A percentile compares a stretch with the other conserved stretches of the same genome.
Evolutionary conservation across 495 filamentous ascomycete genomes (phyloP).

Genomic region (Xylaria scruposa): DNA sequence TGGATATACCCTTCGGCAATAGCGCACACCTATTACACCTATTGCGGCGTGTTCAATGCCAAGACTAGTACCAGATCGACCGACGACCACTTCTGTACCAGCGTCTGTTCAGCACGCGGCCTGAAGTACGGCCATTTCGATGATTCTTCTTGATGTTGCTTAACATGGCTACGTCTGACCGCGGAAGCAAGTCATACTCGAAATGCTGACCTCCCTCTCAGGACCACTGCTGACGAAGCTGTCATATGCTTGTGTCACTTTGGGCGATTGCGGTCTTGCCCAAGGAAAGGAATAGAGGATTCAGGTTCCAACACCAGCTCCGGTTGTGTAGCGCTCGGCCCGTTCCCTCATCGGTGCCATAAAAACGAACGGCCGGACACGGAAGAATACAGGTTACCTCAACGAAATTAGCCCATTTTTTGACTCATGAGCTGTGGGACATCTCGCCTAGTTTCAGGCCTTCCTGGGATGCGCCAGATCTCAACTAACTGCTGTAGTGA

Average conservation of each 20-base stretch:
- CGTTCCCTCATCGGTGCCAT: slow-evolving; percentile 1
- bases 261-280: neutral
- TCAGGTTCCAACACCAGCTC: neutral
- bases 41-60: slow-evolving; percentile 21
- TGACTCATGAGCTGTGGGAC: slow-evolving; percentile 23
- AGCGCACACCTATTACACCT: slow-evolving; percentile 4
- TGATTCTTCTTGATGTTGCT: neutral
- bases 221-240: slow-evolving; percentile 9
- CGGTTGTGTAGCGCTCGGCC: slow-evolving; percentile 9
- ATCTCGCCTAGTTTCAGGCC: neutral
- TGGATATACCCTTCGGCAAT: slow-evolving; percentile 23
- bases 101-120: slow-evolving; percentile 1
- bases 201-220: slow-evolving; percentile 4
- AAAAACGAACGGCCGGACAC: neutral
- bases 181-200: slow-evolving; percentile 1
- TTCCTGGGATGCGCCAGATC: neutral
- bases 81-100: slow-evolving; percentile 15
- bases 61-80: slow-evolving; percentile 10
- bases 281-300: neutral
- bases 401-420: neutral
- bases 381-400: slow-evolving; percentile 7
- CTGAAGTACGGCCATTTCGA: neutral
- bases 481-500: slow-evolving; percentile 8
- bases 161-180: slow-evolving; percentile 12
- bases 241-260: slow-evolving; percentile 3